Conservation (phyloP, 2,329 filamentous ascomycete genomes). For the Raffaelea ambrosiae region DNA sequence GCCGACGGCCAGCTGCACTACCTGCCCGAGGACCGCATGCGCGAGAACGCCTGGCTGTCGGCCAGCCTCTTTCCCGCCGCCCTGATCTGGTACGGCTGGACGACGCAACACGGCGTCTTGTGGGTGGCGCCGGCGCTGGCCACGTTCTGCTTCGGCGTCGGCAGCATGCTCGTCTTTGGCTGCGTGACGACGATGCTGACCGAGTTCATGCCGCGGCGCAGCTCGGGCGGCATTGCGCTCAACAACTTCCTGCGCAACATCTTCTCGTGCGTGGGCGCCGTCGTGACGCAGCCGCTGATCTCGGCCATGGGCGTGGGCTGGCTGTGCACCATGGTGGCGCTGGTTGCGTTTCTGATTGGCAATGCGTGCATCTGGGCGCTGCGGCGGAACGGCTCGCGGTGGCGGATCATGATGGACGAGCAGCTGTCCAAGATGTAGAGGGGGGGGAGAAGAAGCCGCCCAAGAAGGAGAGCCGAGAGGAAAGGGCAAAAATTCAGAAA, state of each 20-base stretch:
- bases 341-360: conserved; percentile 49
- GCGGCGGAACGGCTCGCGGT: conserved; percentile 49
- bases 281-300: conserved; percentile 65
- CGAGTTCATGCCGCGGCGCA: conserved; percentile 68
- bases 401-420: conserved; percentile 56
- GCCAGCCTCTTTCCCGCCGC: conserved; percentile 61
- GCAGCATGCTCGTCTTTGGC: conserved; percentile 71
- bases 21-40: conserved; percentile 72
- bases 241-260: conserved; percentile 80
- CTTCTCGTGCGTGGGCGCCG: conserved; percentile 60
- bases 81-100: conserved; percentile 73
- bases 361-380: conserved; percentile 52
- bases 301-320: conserved; percentile 64
- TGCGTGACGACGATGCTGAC: conserved; percentile 75
- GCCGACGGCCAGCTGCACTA: conserved; percentile 57
- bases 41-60: conserved; percentile 73
- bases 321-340: conserved; percentile 55
- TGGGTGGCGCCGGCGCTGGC: conserved; percentile 57
- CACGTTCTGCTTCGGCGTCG: conserved; percentile 66
- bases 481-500: too few species aligned
- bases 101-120: conserved; percentile 52
- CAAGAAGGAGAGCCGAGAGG: too few species aligned
- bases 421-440: conserved; percentile 14
- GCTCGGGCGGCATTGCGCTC: conserved; percentile 65
- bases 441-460: too few species aligned